Evolutionary conservation across 2,329 filamentous ascomycete genomes (phyloP).

Genomic region (Penicillium italicum): DNA sequence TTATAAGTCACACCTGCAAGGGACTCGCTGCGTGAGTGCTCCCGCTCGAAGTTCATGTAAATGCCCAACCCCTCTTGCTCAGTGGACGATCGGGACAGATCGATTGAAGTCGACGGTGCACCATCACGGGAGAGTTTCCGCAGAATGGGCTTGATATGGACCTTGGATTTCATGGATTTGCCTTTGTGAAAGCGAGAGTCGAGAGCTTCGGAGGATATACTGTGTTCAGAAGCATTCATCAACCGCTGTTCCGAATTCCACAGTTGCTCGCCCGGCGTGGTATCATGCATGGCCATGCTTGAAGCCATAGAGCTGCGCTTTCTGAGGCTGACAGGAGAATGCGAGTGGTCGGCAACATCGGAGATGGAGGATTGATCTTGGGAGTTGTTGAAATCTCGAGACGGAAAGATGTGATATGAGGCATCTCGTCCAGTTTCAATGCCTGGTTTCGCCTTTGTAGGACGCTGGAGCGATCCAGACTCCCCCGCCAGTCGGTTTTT

Average conservation of each 20-base stretch:
- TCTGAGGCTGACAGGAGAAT: conserved; percentile 6
- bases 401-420: conserved; percentile 7
- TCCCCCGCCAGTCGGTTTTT: conserved; percentile 16
- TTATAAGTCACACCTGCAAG: conserved; percentile 33
- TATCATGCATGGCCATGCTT: conserved; percentile 8
- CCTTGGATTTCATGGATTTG: conserved; percentile 27
- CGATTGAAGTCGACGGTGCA: conserved; percentile 47
- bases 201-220: conserved; percentile 14
- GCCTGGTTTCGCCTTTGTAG: conserved; percentile 8
- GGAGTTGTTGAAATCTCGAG: conserved; percentile 7
- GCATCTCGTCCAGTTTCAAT: conserved; percentile 8
- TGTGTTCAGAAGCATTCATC: conserved; percentile 7
- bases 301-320: conserved; percentile 14
- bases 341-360: conserved; percentile 12
- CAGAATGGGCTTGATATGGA: conserved; percentile 55
- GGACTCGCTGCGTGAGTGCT: conserved; percentile 39
- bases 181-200: conserved; percentile 20
- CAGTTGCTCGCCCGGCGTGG: conserved; percentile 9
- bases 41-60: conserved; percentile 36
- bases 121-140: conserved; percentile 52
- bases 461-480: conserved; percentile 10
- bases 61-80: conserved; percentile 59
- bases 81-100: conserved; percentile 53
- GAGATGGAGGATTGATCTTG: conserved; percentile 16
- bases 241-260: conserved; percentile 12